Conservation (phyloP, 495 filamentous ascomycete genomes). For the Podospora didyma region DNA sequence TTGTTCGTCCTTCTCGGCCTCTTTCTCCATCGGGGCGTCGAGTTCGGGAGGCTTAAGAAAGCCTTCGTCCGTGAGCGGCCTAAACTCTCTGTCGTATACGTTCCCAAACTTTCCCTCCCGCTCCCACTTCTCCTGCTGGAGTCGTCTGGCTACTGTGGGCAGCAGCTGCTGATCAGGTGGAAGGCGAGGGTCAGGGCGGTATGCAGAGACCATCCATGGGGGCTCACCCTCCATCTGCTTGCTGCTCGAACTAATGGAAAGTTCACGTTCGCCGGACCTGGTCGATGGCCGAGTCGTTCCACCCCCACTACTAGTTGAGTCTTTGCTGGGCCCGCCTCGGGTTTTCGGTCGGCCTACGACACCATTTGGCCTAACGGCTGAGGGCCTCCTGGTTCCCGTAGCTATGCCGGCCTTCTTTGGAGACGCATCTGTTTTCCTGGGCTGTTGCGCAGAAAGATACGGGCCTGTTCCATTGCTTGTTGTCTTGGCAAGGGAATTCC, state of each 20-base stretch:
- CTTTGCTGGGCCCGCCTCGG: constrained; percentile 49
- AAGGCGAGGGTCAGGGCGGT: constrained; percentile 90
- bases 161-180: constrained; percentile 94
- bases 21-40: constrained; percentile 15
- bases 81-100: constrained; percentile 79
- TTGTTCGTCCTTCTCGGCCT: constrained; percentile 32
- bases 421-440: constrained; percentile 43
- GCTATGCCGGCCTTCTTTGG: constrained; percentile 38
- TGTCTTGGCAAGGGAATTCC: constrained; percentile 52
- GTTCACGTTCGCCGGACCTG: constrained; percentile 46
- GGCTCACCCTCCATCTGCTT: constrained; percentile 90
- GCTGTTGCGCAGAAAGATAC: constrained; percentile 29
- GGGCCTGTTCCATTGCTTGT: constrained; percentile 31
- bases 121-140: constrained; percentile 95
- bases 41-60: constrained; percentile 45
- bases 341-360: constrained; percentile 58
- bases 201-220: constrained; percentile 92
- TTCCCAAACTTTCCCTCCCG: constrained; percentile 79
- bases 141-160: constrained; percentile 84
- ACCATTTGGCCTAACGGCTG: constrained; percentile 37
- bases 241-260: constrained; percentile 35
- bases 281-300: constrained; percentile 48
- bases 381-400: constrained; percentile 34
- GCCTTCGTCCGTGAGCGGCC: constrained; percentile 61
- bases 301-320: constrained; percentile 46